phyloP scores from a whole-genome alignment of 768 basidiomycete genomes.

The Cyclocybe cylindracea region DNA sequence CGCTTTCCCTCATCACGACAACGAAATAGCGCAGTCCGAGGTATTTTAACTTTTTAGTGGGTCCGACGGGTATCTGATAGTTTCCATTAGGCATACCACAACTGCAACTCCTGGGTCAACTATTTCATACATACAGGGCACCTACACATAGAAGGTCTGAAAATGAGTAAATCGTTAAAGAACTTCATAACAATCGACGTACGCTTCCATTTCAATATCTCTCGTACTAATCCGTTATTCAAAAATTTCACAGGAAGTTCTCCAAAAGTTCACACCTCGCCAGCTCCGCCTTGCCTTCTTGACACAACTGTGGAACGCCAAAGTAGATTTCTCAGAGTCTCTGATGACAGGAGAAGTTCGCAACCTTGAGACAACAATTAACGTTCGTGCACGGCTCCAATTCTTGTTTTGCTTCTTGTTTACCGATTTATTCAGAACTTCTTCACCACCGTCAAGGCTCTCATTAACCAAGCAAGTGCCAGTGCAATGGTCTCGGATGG shows the following conservation, averaged over 20 bases:
- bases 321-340: constrained; percentile 92
- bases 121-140: constrained; percentile 99
- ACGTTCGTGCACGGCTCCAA: constrained; percentile 52
- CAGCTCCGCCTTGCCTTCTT: constrained; percentile 93
- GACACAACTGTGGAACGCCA: constrained; percentile 87
- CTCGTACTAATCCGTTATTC: neutral
- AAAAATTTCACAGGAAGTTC: constrained; percentile 64
- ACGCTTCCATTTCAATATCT: constrained; percentile 25
- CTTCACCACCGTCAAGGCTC: constrained; percentile 84
- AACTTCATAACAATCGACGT: constrained; percentile 98
- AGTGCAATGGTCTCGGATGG: constrained; percentile 55
- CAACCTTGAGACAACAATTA: constrained; percentile 79
- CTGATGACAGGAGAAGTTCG: constrained; percentile 89
- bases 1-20: constrained; percentile 99
- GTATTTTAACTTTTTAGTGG: constrained; percentile 36
- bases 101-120: constrained; percentile 93
- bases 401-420: constrained; percentile 5
- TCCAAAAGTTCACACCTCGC: constrained; percentile 79
- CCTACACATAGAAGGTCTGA: constrained; percentile 95
- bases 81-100: constrained; percentile 79
- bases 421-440: constrained; percentile 70
- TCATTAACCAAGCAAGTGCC: constrained; percentile 56
- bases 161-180: constrained; percentile 99
- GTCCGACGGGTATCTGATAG: constrained; percentile 7
- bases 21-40: constrained; percentile 98